Evolutionary conservation across 2,329 filamentous ascomycete genomes (phyloP), one percentile per base, ranked within the genome.

Genomic region (Aspergillus sp.): DNA sequence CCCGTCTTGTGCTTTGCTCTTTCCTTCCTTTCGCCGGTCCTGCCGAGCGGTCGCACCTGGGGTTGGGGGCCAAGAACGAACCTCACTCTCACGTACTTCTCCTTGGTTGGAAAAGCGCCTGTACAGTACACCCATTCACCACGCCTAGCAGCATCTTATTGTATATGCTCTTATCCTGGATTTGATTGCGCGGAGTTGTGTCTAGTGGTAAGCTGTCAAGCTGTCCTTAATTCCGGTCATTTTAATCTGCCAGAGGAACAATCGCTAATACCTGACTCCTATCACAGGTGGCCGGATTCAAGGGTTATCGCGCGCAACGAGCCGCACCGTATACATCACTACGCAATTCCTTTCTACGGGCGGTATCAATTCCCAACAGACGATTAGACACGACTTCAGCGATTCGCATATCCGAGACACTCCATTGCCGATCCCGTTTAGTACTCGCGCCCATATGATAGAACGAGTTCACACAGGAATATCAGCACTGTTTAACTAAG

Each of bases 11-110:
- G 55, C 55, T 59, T 47, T 48, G 52, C 58, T 53, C 46, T 46
- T 45, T 53, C 46, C 54, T 56, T 53, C 53, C 53, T 52, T 49
- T 57, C 48, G 49, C 56, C 51, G 53, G 51, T 47, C 53, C 55
- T 59, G 59, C 41, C 56, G 49, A 57, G 45, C 59, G 58, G 57
- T 64, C 61, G 57, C 59, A 60, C 48, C 53, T 59, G 55, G 56
- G 47, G 48, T 53, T 57, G 51, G 49, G 49, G 56, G 56, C 56
- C 58, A 60, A 58, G 60, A 57, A 57, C 53, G 60, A 58, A 57
- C 53, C 56, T 55, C 55, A 59, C 56, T 54, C 55, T 58, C 60
- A 55, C 56, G 25, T 27, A 22, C 25, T 30, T 30, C 61, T 63
- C 62, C 61, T 55, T 62, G 56, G 54, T 54, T 50, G 53, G 53